Conservation (phyloP, 2,329 filamentous ascomycete genomes). For the Septoria petroselini region DNA sequence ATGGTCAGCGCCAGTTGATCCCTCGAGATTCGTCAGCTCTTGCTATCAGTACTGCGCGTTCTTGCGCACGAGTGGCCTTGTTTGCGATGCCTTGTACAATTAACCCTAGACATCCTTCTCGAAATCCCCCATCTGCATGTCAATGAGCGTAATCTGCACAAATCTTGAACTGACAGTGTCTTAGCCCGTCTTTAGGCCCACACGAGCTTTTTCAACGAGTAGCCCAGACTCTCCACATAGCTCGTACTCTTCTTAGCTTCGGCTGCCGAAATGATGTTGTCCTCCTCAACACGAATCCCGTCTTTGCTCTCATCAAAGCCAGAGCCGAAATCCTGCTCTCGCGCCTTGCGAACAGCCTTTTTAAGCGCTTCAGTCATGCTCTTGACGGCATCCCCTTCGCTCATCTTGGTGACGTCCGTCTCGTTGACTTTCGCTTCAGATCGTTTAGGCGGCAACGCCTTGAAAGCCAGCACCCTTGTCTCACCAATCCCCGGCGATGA, state of each 20-base stretch:
- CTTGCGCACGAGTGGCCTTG: too few species aligned
- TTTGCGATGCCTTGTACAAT: too few species aligned
- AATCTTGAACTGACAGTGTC: too few species aligned
- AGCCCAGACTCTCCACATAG: constrained; percentile 78
- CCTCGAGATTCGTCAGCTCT: too few species aligned
- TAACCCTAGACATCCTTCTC: too few species aligned
- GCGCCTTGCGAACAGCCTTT: constrained; percentile 54
- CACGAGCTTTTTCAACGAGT: constrained; percentile 89
- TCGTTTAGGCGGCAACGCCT: constrained; percentile 52
- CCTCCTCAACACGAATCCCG: constrained; percentile 48
- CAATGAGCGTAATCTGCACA: too few species aligned
- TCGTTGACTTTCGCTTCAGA: constrained; percentile 35
- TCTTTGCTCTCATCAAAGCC: constrained; percentile 26
- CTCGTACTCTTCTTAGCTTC: constrained; percentile 87
- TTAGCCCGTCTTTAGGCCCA: constrained; percentile 57
- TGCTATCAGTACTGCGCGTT: too few species aligned
- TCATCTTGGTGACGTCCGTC: constrained; percentile 37
- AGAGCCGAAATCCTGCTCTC: constrained; percentile 38
- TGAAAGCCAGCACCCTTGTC: constrained; percentile 52
- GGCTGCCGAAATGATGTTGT: constrained; percentile 75
- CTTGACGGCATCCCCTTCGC: constrained; percentile 55
- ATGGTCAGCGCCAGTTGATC: too few species aligned
- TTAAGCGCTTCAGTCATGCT: constrained; percentile 75
- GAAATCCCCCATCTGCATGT: too few species aligned
- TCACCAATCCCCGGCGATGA: constrained; percentile 26